Evolutionary conservation across 345 rosid genomes (phyloP), one percentile per base, ranked within the genome.

Genomic region (Rhodamnia argentea): DNA sequence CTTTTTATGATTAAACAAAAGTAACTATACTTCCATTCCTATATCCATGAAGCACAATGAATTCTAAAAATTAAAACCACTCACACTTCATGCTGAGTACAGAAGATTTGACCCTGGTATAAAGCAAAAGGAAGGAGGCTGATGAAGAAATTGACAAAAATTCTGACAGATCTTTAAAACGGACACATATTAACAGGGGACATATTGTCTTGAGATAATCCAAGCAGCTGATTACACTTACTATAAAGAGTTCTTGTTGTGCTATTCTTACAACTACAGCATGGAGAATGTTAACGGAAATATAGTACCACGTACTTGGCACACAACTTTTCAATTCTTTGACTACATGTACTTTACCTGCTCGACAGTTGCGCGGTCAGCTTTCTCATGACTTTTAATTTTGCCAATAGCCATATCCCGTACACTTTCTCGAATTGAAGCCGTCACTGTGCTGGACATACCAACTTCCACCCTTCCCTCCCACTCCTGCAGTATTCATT

Each of bases 331-430:
- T 78, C 27, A 23, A 9, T n/a, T 8, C 10, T 23, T 56, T 11
- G 22, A 52, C 24, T 18, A 58, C 47, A 23, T 15, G 42, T 50
- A 10, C 27, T 50, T 86, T 62, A 95, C 98, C 96, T 93, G 97
- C 90, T 97, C 98, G 88, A 93, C 96, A 13, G 98, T 96, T 27
- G 99, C 99, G 42, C 95, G 94, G 70, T 97, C 98, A 0, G 96
- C 96, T 90, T 96, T 97, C 87, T 97, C 99, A 9, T 93, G 91
- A 50, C 88, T 92, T 87, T 93, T 93, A 55, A 91, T 91, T 85
- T 93, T 93, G 12, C 98, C 98, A 75, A 92, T 94, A 51, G 95
- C 92, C 85, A 91, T 93, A 0, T 91, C 95, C 62, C 99, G 88
- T 16, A 93, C 94, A 88, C 94, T 94, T 42, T 82, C 98, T 89